A percentile compares a stretch with the other conserved stretches of the same genome.
Conservation (phyloP, 441 rosid genomes). For the Arabidopsis lyrata region DNA sequence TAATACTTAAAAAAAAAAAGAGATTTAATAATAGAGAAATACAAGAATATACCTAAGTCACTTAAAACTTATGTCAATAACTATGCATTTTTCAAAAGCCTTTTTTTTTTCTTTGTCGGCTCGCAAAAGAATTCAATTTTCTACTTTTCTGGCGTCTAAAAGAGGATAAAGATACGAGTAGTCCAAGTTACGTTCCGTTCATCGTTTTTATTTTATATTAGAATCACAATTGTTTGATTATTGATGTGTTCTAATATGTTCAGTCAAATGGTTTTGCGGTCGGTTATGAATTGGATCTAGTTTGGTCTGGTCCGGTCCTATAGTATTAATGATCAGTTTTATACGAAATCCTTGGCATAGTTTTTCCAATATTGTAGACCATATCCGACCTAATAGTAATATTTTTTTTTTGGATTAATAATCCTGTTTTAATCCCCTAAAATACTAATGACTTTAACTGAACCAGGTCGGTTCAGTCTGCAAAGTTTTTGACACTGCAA, state of each 20-base stretch:
- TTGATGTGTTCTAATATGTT: neutral
- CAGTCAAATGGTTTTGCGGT: neutral
- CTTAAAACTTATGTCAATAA: conserved; percentile 34
- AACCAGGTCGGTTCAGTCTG: neutral
- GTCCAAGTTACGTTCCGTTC: conserved; percentile 44
- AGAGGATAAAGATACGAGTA: conserved; percentile 43
- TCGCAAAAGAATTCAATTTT: conserved; percentile 41
- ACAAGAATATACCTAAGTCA: conserved; percentile 35
- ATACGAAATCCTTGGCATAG: neutral
- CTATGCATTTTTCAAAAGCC: conserved; percentile 26
- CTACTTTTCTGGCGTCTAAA: conserved; percentile 38
- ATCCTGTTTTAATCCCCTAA: neutral
- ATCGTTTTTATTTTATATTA: neutral
- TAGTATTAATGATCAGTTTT: neutral
- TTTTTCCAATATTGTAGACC: neutral
- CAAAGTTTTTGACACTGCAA: neutral
- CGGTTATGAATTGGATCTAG: neutral
- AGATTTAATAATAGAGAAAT: conserved; percentile 16
- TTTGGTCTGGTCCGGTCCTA: neutral
- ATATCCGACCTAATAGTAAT: neutral
- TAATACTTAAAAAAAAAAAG: neutral
- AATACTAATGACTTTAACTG: neutral
- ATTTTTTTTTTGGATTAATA: neutral
- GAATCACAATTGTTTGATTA: neutral
- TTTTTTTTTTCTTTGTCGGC: conserved; percentile 41